A percentile compares a stretch with the other conserved stretches of the same genome.
These are phyloP conservation scores for Penicillium herquei DNA, from an alignment of 495 filamentous ascomycete genomes.

Conservation along the genomic window DNA sequence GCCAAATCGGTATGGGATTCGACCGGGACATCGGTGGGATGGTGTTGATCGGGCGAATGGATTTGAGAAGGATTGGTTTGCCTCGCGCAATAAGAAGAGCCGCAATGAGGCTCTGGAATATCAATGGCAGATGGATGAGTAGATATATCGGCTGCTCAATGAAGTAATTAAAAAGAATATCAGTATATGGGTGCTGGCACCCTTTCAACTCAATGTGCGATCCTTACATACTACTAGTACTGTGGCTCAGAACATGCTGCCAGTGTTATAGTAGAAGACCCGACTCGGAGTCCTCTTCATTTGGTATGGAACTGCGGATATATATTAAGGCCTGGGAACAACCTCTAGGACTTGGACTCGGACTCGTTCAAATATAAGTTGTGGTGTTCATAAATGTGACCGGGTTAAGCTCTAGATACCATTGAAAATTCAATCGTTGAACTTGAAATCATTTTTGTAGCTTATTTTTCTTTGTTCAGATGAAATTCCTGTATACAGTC, in stretches of 20 bases:
- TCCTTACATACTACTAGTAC: neutral
- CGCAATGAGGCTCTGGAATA: conserved; percentile 80
- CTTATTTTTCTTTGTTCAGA: too few relatives aligned
- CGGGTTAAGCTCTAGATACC: too few relatives aligned
- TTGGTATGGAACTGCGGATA: too few relatives aligned
- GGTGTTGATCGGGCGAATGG: conserved; percentile 93
- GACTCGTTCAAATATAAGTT: too few relatives aligned
- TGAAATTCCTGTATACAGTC: neutral
- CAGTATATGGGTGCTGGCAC: conserved; percentile 21
- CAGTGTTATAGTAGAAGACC: too few relatives aligned
- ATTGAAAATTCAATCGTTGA: too few relatives aligned
- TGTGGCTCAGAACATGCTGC: neutral
- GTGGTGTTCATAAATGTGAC: too few relatives aligned
- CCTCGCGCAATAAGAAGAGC: conserved; percentile 71
- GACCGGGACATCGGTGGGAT: conserved; percentile 93
- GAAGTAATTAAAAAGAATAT: neutral
- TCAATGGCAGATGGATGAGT: conserved; percentile 94
- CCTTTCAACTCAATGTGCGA: neutral
- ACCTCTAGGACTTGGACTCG: too few relatives aligned
- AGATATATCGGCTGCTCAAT: neutral
- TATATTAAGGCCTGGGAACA: too few relatives aligned
- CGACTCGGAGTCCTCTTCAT: too few relatives aligned
- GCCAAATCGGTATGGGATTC: conserved; percentile 94
- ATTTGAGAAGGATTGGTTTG: conserved; percentile 93
- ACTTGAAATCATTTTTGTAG: too few relatives aligned